phyloP scores from a whole-genome alignment of 1,284 basidiomycete genomes.

The Coniophora puteana region DNA sequence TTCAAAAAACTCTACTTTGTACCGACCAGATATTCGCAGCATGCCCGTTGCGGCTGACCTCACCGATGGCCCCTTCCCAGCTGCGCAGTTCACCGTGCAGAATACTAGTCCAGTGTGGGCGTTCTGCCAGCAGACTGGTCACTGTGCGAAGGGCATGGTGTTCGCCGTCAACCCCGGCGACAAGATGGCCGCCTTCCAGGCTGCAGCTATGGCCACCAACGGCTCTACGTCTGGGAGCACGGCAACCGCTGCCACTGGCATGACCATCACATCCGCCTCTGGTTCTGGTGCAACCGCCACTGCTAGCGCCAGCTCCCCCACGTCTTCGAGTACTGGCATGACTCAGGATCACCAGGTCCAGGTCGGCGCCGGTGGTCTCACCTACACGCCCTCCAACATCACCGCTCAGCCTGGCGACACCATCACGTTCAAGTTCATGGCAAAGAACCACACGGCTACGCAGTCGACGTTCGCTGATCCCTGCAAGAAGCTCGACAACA shows the following conservation, averaged over 20 bases:
- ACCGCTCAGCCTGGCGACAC: constrained; percentile 55
- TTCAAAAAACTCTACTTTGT: neutral
- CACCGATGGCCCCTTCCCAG: constrained; percentile 41
- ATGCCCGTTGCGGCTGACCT: constrained; percentile 44
- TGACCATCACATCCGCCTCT: constrained; percentile 29
- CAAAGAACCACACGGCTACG: constrained; percentile 50
- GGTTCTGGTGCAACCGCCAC: constrained; percentile 29
- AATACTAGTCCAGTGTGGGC: constrained; percentile 57
- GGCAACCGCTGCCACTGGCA: constrained; percentile 19
- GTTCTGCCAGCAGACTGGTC: constrained; percentile 43
- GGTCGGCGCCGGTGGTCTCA: constrained; percentile 46
- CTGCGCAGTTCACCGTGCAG: constrained; percentile 38
- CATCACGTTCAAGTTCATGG: constrained; percentile 56
- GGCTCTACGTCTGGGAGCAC: constrained; percentile 20
- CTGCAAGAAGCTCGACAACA: constrained; percentile 44
- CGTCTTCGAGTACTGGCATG: too few relatives aligned
- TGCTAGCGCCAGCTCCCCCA: constrained; percentile 20
- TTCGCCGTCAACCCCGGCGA: constrained; percentile 59
- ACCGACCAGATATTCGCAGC: constrained; percentile 25
- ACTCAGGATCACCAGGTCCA: constrained; percentile 42
- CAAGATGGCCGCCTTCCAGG: constrained; percentile 49
- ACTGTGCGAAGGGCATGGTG: constrained; percentile 56
- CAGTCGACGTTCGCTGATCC: constrained; percentile 56
- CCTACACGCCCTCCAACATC: constrained; percentile 53
- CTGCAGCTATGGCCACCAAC: constrained; percentile 39